Conservation (phyloP, 768 basidiomycete species). For the Baorangia bicolor region DNA sequence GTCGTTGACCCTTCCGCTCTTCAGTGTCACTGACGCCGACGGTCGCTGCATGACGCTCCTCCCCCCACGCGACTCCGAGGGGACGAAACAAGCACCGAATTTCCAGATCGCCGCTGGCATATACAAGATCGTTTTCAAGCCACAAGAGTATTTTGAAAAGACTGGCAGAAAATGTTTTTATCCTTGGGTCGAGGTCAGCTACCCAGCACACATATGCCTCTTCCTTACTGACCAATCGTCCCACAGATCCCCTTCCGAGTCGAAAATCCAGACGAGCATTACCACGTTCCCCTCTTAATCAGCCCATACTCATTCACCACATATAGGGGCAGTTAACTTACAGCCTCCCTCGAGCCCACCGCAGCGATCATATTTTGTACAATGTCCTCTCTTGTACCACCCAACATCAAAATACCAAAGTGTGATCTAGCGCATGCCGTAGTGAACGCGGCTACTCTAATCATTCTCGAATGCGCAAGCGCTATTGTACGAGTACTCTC, state of each 20-base stretch:
- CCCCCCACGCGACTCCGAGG: slow-evolving; percentile 49
- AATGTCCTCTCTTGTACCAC: slow-evolving; percentile 3
- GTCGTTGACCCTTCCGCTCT: neutral
- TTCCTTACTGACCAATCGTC: slow-evolving; percentile 5
- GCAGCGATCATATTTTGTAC: slow-evolving; percentile 6
- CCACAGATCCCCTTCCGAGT: slow-evolving; percentile 76
- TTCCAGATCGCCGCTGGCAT: slow-evolving; percentile 44
- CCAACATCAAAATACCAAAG: neutral
- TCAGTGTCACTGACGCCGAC: slow-evolving; percentile 75
- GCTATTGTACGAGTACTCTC: slow-evolving; percentile 57
- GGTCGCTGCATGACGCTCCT: slow-evolving; percentile 83
- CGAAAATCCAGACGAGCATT: slow-evolving; percentile 72
- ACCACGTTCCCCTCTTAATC: slow-evolving; percentile 89
- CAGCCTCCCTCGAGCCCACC: too few species aligned
- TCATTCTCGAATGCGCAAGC: neutral
- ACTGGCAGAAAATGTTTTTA: slow-evolving; percentile 73
- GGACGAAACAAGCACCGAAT: slow-evolving; percentile 40
- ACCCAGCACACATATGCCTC: neutral
- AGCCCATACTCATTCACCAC: slow-evolving; percentile 92
- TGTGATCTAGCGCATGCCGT: slow-evolving; percentile 2
- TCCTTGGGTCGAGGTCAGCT: slow-evolving; percentile 82
- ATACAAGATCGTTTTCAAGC: slow-evolving; percentile 87
- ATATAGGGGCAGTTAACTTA: slow-evolving; percentile 77
- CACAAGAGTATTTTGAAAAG: slow-evolving; percentile 75
- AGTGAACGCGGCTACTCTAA: slow-evolving; percentile 7